phyloP scores from a whole-genome alignment of 345 rosid genomes.

The Euclidium syriacum region DNA sequence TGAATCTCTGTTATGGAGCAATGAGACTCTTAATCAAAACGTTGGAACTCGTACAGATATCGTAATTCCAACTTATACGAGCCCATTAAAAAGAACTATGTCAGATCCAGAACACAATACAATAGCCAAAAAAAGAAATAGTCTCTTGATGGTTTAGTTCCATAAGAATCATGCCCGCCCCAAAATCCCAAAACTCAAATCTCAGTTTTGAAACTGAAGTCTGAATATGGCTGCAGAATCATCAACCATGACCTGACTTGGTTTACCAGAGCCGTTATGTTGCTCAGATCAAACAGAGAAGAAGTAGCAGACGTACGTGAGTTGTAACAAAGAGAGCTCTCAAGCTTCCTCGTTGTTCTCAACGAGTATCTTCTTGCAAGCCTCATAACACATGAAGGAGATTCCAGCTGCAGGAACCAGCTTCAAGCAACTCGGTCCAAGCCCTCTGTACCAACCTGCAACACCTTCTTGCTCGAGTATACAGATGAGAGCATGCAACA shows the following conservation, averaged over 20 bases:
- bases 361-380: constrained; percentile 77
- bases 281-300: no score
- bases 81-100: no score
- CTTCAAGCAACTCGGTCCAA: constrained; percentile 96
- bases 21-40: no score
- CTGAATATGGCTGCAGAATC: neutral
- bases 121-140: no score
- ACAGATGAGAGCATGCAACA: constrained; percentile 73
- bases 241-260: constrained; percentile 1
- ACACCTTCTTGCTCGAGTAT: constrained; percentile 84
- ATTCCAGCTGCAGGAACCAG: constrained; percentile 98
- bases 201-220: no score
- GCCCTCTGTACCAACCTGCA: constrained; percentile 74
- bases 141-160: no score
- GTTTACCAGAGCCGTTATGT: constrained; percentile 9
- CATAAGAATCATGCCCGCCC: constrained; percentile 17
- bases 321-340: constrained; percentile 6
- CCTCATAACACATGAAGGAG: constrained; percentile 98
- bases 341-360: constrained; percentile 55
- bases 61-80: no score
- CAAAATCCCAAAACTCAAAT: constrained; percentile 5
- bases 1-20: no score
- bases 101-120: neutral
- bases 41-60: no score
- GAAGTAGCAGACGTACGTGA: no score